A percentile compares a stretch with the other conserved stretches of the same genome.
Conservation (phyloP, 768 basidiomycete genomes). For the Tricholoma furcatifolium region DNA sequence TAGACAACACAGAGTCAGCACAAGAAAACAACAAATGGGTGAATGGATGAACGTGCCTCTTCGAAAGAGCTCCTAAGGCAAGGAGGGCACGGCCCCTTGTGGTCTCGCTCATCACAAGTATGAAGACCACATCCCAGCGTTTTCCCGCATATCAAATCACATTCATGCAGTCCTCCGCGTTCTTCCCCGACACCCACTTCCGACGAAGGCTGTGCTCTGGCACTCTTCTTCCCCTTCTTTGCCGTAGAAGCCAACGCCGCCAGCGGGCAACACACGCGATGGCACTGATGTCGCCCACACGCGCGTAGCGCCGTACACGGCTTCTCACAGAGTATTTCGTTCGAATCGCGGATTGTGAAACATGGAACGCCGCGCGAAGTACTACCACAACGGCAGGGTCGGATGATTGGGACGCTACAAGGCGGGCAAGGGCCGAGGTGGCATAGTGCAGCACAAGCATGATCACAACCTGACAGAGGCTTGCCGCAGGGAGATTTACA, state of each 20-base stretch:
- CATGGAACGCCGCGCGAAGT: constrained; percentile 61
- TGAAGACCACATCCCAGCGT: constrained; percentile 75
- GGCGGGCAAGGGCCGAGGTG: constrained; percentile 82
- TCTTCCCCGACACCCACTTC: constrained; percentile 49
- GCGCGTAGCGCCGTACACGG: constrained; percentile 75
- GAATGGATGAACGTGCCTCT: constrained; percentile 53
- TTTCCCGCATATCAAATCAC: constrained; percentile 79
- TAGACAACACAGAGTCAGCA: constrained; percentile 2
- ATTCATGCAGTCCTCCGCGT: constrained; percentile 74
- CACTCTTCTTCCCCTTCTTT: constrained; percentile 64
- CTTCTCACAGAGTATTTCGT: constrained; percentile 75
- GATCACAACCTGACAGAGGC: constrained; percentile 62
- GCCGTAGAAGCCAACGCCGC: constrained; percentile 51
- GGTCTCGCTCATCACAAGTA: constrained; percentile 76
- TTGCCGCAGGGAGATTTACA: constrained; percentile 72
- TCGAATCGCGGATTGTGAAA: constrained; percentile 36
- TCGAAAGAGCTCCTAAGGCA: constrained; percentile 92
- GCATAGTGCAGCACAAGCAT: constrained; percentile 68
- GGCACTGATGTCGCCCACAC: constrained; percentile 88
- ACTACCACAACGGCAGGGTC: constrained; percentile 86
- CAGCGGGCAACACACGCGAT: constrained; percentile 85
- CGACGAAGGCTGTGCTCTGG: constrained; percentile 17
- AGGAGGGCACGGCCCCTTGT: constrained; percentile 75
- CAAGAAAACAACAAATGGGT: background rate
- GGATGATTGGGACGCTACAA: constrained; percentile 64